Base-by-base conservation (phyloP, 2,329 filamentous ascomycete genomes). In the Lachnellula subtilissima region DNA sequence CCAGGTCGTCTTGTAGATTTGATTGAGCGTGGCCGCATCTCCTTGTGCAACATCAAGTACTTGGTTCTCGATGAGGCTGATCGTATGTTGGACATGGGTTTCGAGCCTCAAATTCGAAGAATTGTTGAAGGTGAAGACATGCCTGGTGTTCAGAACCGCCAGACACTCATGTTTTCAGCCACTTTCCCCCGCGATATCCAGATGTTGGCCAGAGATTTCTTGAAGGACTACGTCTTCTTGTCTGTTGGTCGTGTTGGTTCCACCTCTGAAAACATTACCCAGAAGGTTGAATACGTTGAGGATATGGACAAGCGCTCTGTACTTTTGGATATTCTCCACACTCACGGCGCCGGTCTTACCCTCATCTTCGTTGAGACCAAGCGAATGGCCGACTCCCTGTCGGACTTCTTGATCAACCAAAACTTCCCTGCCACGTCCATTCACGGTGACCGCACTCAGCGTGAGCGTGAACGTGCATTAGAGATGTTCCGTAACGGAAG, bases 31-130 rank as follows among this genome's bases (percentile, higher is more conserved):
- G 94, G 94, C 71, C 91, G 93, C 72, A 97, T 99, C 74, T 97
- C 94, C 46, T 87, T 99, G 54, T 85, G 87, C 75, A 97, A 96
- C 83, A 99, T 99, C 83, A 97, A 97, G 82, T 99, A 99, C 74
- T 84, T 99, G 61, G 91, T 99, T 68, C 89, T 99, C 54, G 94
- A 99, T 69, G 94, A 99, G 84, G 94, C 94, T 75, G 94, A 99
- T 80, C 94, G 94, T 74, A 99, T 99, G 94, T 83, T 99, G 82
- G 94, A 99, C 83, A 99, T 99, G 94, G 94, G 94, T 94, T 99
- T 99, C 82, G 94, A 99, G 81, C 94, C 94, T 70, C 94, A 99
- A 79, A 99, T 99, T 72, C 92, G 94, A 70, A 89, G 93, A 69
- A 97, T 99, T 70, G 94, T 99, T 47, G 93, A 97, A 77, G 91